Evolutionary conservation across 768 basidiomycete genomes (phyloP).

Genomic region (Tylopilus cervinicoccineus): DNA sequence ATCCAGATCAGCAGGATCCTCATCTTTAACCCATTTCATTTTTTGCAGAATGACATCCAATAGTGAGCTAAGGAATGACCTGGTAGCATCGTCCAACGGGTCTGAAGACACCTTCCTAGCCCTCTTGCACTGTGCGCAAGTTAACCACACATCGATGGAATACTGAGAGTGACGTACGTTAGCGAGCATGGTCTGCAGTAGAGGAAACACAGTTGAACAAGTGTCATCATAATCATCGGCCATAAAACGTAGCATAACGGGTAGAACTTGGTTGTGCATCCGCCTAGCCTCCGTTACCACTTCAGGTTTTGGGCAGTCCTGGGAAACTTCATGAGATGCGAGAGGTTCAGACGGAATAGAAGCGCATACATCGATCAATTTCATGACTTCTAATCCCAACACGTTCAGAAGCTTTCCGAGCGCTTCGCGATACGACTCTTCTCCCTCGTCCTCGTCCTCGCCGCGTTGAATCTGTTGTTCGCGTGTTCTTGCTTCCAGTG

Average conservation of each 20-base stretch:
- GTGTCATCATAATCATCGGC: conserved; percentile 90
- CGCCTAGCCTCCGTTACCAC: conserved; percentile 60
- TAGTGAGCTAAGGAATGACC: conserved; percentile 73
- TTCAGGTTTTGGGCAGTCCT: conserved; percentile 61
- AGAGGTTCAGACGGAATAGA: not conserved
- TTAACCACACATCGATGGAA: conserved; percentile 2
- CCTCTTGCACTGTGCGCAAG: conserved; percentile 71
- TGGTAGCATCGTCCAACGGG: conserved; percentile 61
- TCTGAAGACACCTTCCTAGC: conserved; percentile 55
- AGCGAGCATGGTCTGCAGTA: conserved; percentile 70
- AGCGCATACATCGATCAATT: conserved; percentile 67
- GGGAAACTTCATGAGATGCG: conserved; percentile 4
- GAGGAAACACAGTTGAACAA: conserved; percentile 76
- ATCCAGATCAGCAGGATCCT: conserved; percentile 77
- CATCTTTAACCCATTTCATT: conserved; percentile 86
- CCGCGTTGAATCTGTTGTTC: conserved; percentile 61
- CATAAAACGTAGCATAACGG: conserved; percentile 83
- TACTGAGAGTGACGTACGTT: conserved; percentile 45
- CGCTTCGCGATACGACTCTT: conserved; percentile 86
- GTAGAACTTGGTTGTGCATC: conserved; percentile 65
- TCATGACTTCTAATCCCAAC: conserved; percentile 77
- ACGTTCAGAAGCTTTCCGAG: conserved; percentile 80
- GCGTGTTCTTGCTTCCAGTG: conserved; percentile 74
- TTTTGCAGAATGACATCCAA: conserved; percentile 79
- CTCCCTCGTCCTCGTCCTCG: conserved; percentile 77